phyloP scores from a whole-genome alignment of 176 grass and related monocot genomes.

The Otatea glauca region DNA sequence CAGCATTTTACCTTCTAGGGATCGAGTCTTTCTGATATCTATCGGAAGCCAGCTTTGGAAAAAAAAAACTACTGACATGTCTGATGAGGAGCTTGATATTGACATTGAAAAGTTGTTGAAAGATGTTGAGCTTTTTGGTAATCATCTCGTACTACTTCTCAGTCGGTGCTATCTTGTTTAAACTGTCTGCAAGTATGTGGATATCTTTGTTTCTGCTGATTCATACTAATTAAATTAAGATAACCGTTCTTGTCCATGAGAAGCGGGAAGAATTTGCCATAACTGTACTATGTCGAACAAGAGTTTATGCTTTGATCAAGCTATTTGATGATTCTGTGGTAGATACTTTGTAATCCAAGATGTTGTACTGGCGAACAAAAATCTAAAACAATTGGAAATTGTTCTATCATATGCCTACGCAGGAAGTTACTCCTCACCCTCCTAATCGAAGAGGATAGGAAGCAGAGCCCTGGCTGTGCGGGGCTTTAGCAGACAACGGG shows the following conservation, averaged over 20 bases:
- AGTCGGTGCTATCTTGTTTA: slow-evolving; percentile 10
- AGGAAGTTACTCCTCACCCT: too few species aligned
- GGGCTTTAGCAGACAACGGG: too few species aligned
- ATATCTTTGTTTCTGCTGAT: background rate
- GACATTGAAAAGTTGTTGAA: slow-evolving; percentile 83
- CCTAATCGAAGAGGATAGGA: too few species aligned
- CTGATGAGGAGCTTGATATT: slow-evolving; percentile 75
- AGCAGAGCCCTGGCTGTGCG: too few species aligned
- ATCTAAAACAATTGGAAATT: background rate
- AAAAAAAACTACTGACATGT: slow-evolving; percentile 40
- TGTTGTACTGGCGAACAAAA: background rate
- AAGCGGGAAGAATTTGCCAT: background rate
- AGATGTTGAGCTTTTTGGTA: slow-evolving; percentile 88
- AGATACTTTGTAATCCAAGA: slow-evolving; percentile 7
- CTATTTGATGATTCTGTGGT: background rate
- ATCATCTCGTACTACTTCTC: slow-evolving; percentile 23
- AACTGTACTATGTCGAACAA: background rate
- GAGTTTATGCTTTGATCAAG: background rate
- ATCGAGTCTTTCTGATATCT: slow-evolving; percentile 83
- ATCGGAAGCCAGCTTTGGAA: slow-evolving; percentile 48
- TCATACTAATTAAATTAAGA: background rate
- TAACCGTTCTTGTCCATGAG: background rate
- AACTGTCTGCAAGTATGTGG: background rate
- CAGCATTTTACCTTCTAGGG: slow-evolving; percentile 39
- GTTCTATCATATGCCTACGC: too few species aligned